phyloP scores from a whole-genome alignment of 75 land plant species.

The Sequoiadendron giganteum region DNA sequence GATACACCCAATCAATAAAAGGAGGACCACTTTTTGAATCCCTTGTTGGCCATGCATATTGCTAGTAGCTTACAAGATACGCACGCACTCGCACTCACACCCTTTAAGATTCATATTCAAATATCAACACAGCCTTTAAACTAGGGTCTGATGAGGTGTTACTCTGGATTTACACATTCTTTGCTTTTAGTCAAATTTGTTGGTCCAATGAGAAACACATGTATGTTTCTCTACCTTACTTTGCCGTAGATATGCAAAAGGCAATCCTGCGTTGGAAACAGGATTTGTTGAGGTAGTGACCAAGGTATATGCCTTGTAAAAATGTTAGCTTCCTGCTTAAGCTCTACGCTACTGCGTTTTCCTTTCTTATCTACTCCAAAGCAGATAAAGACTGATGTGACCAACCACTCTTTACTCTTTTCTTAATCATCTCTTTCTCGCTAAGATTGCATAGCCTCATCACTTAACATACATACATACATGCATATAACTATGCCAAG shows the following conservation, averaged over 20 bases:
- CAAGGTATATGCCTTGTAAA: neutral
- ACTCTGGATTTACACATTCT: too few relatives aligned
- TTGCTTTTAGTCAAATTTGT: neutral
- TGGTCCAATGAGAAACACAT: neutral
- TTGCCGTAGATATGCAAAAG: too few relatives aligned
- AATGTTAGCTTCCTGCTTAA: neutral
- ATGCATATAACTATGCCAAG: too few relatives aligned
- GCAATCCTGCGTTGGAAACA: too few relatives aligned
- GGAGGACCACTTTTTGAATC: neutral
- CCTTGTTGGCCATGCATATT: conserved; percentile 3
- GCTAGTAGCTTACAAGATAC: conserved; percentile 7
- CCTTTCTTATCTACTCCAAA: neutral
- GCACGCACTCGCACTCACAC: neutral
- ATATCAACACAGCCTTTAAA: neutral
- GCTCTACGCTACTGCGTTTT: neutral
- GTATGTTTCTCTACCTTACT: too few relatives aligned
- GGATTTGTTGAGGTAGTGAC: too few relatives aligned
- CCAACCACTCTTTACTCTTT: neutral
- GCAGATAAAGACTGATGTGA: neutral
- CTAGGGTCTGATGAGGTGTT: neutral
- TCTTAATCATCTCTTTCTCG: neutral
- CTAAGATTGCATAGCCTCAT: neutral
- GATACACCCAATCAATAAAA: neutral
- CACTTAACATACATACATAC: neutral
- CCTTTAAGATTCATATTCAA: neutral